Percentiles rank a stretch among this genome's conserved stretches.
Conservation (phyloP, 2,329 filamentous ascomycete species). For the Aspergillus uvarum region DNA sequence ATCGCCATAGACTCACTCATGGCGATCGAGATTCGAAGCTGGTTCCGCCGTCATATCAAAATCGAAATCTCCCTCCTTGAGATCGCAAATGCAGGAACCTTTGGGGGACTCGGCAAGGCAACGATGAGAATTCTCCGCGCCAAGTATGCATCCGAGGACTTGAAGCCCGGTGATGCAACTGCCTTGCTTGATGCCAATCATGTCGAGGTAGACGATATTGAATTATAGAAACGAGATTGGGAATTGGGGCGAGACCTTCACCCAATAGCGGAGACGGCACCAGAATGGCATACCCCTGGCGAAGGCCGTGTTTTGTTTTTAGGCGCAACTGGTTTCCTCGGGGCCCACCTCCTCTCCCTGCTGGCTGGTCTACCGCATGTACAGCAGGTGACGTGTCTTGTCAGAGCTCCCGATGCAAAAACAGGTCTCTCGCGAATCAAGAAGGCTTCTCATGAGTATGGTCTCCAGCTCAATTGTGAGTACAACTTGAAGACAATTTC, state of each 20-base stretch:
- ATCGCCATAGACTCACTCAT: constrained; percentile 30
- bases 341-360: constrained; percentile 12
- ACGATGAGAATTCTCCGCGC: constrained; percentile 14
- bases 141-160: constrained; percentile 6
- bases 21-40: constrained; percentile 31
- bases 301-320: constrained; percentile 18
- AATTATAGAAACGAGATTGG: constrained; percentile 5
- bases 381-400: constrained; percentile 17
- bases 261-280: not conserved
- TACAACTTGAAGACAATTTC: constrained; percentile 10
- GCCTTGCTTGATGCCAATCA: no score
- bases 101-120: constrained; percentile 14
- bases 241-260: constrained; percentile 4
- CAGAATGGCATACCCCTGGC: constrained; percentile 7
- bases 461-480: not conserved
- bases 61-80: constrained; percentile 53
- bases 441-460: constrained; percentile 8
- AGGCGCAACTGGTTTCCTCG: constrained; percentile 17
- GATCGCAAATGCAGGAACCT: constrained; percentile 41
- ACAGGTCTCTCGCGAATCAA: constrained; percentile 11
- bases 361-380: constrained; percentile 9
- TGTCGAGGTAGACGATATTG: not conserved
- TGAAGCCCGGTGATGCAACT: no score
- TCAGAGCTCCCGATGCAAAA: constrained; percentile 9
- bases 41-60: constrained; percentile 24